Percentiles rank a stretch among this genome's conserved stretches.
Conservation (phyloP, 2,329 filamentous ascomycete species). For the Beauveria australis region DNA sequence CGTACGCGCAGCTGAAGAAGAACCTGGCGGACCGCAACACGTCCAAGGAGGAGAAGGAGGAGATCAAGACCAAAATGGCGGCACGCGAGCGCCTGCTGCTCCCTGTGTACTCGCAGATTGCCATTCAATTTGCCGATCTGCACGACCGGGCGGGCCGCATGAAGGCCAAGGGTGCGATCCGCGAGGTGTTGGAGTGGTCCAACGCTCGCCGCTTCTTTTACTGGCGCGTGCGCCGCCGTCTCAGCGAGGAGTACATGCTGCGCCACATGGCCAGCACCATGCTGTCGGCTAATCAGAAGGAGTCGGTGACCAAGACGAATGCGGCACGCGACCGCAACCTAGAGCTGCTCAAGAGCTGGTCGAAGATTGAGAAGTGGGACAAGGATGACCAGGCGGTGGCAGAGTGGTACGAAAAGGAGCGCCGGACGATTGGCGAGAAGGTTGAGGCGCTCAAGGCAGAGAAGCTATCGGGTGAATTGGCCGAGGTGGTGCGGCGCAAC, state of each 20-base stretch:
- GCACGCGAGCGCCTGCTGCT: conserved; percentile 80
- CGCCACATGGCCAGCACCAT: conserved; percentile 64
- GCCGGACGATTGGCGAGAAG: conserved; percentile 73
- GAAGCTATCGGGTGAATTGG: conserved; percentile 42
- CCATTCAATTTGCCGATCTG: conserved; percentile 92
- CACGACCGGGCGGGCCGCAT: conserved; percentile 96
- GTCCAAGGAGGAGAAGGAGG: conserved; percentile 63
- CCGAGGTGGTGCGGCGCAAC: conserved; percentile 35
- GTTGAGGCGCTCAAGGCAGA: conserved; percentile 78
- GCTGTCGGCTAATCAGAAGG: conserved; percentile 20
- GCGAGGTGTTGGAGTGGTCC: conserved; percentile 73
- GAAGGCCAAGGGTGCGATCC: conserved; percentile 94
- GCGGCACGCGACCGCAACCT: conserved; percentile 59
- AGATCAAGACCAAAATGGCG: conserved; percentile 76
- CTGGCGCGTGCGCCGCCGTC: conserved; percentile 93
- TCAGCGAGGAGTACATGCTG: conserved; percentile 96
- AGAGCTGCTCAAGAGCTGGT: conserved; percentile 75
- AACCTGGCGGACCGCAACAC: conserved; percentile 56
- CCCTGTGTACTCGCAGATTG: conserved; percentile 90
- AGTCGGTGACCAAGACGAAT: conserved; percentile 33
- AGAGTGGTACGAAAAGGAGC: conserved; percentile 93
- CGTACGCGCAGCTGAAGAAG: conserved; percentile 77
- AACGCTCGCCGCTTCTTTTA: conserved; percentile 97
- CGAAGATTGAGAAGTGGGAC: conserved; percentile 66
- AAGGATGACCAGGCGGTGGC: conserved; percentile 76